These are phyloP conservation scores for Polysphondylium violaceum DNA, from an alignment of 78 protist species.

Conservation along the genomic window DNA sequence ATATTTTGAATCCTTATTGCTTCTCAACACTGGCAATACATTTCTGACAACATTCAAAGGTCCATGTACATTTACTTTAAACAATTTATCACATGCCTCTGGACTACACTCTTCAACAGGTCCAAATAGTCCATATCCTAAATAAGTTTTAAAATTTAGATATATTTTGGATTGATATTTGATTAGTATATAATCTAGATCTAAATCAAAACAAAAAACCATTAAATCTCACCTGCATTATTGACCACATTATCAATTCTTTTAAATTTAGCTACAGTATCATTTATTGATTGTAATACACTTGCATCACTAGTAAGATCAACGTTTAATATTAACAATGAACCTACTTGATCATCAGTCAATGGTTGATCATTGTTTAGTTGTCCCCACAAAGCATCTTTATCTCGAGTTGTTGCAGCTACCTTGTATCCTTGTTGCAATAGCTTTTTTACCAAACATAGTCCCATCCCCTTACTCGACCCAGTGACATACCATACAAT, in stretches of 20 bases:
- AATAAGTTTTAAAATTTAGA: not conserved
- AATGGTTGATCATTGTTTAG: not conserved
- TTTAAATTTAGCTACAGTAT: slow-evolving; percentile 6
- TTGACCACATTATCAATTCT: slow-evolving; percentile 38
- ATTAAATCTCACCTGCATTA: slow-evolving; percentile 26
- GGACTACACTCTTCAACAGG: slow-evolving; percentile 5
- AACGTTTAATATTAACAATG: not conserved
- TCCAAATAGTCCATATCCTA: not conserved
- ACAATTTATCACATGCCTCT: not conserved
- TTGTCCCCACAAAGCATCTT: not conserved
- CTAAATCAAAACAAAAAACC: no score
- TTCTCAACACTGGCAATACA: slow-evolving; percentile 8
- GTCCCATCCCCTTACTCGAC: slow-evolving; percentile 32
- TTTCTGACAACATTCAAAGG: slow-evolving; percentile 26
- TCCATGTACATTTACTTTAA: slow-evolving; percentile 37
- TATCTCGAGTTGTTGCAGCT: slow-evolving; percentile 19
- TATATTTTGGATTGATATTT: no score
- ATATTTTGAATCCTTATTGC: not conserved
- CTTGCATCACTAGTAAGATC: slow-evolving; percentile 25
- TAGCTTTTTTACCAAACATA: not conserved
- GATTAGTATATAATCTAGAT: no score
- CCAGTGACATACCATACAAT: slow-evolving; percentile 53
- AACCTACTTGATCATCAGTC: not conserved
- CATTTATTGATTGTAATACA: slow-evolving; percentile 17
- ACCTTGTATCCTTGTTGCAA: slow-evolving; percentile 15